Conservation (phyloP, 495 filamentous ascomycete genomes). For the Trichoderma erinaceum region DNA sequence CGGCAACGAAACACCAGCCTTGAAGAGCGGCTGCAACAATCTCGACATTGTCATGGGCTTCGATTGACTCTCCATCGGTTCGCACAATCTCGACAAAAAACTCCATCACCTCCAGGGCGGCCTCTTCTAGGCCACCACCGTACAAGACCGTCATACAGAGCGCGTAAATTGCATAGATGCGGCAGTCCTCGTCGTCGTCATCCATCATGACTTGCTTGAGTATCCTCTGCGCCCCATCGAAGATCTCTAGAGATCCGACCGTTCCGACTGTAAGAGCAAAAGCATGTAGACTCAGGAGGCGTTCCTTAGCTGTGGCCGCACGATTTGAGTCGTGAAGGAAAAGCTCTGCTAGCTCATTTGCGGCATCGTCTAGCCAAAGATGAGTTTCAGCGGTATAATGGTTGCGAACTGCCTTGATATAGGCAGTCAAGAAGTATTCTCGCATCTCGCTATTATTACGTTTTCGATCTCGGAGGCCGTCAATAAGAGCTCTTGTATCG, state of each 20-base stretch:
- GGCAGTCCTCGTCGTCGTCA: slow-evolving; percentile 55
- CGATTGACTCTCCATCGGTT: slow-evolving; percentile 71
- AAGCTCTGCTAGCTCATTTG: slow-evolving; percentile 1
- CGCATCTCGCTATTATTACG: slow-evolving; percentile 73
- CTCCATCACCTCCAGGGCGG: slow-evolving; percentile 69
- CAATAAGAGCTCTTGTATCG: slow-evolving; percentile 35
- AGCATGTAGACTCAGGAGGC: slow-evolving; percentile 63
- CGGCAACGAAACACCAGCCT: slow-evolving; percentile 84
- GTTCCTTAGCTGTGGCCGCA: slow-evolving; percentile 67
- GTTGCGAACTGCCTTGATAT: slow-evolving; percentile 11
- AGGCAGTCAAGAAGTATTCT: slow-evolving; percentile 42
- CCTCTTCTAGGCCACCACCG: slow-evolving; percentile 66
- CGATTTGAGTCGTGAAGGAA: slow-evolving; percentile 12
- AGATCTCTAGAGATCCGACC: slow-evolving; percentile 60
- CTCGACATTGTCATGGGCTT: slow-evolving; percentile 63
- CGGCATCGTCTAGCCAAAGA: slow-evolving; percentile 10
- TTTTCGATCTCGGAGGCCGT: slow-evolving; percentile 82
- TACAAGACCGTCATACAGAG: slow-evolving; percentile 69
- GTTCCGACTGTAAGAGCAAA: slow-evolving; percentile 73
- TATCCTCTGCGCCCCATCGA: slow-evolving; percentile 54
- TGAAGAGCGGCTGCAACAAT: slow-evolving; percentile 81
- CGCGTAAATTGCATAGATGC: slow-evolving; percentile 69
- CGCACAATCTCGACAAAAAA: slow-evolving; percentile 81
- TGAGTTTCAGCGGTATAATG: slow-evolving; percentile 8
- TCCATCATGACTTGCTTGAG: slow-evolving; percentile 70